Base-by-base conservation (phyloP, 2,329 filamentous ascomycete genomes). In the Gaeumannomyces tritici region DNA sequence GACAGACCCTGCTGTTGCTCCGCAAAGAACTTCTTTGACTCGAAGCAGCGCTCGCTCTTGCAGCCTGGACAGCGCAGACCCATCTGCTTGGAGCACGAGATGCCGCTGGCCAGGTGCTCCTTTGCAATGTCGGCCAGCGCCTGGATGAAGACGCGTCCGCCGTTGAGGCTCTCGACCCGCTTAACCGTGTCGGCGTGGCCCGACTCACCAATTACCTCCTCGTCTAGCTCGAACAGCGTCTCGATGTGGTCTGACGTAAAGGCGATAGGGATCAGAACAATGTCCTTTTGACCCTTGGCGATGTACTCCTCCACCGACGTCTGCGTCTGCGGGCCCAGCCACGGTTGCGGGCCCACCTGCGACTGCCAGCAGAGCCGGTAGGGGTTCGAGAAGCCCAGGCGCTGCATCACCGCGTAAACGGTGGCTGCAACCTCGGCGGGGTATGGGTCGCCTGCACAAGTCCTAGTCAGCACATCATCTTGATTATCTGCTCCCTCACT, bases 201-300 rank as follows among this genome's bases (percentile, higher is more conserved):
- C 1, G 84, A 91, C 74, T 96, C 93, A 63, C 91, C 89, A 70
- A 99, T 98, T 54, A 99, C 91, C 76, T 99, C 95, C 69, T 91
- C 82, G 73, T 99, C 95, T 61, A 99, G 79, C 75, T 99, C 95
- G 73, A 89, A 98, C 0, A 99, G 80, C 0, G 95, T 99, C 77
- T 99, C 95, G 68, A 99, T 99, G 73, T 99, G 95, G 70, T 99
- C 95, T n/a, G 91, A 96, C 0, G 95, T 99, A 73, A 99, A 99
- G 7, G 95, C 95, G 67, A 99, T 96, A 0, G 95, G 95, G 62
- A 99, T 91, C 8, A 99, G 81, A 1, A 97, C 81, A 62, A 99
- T 81, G 71, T 99, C 92, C 62, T 88, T 96, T 71, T 97, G 90
- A 0, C 93, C 95, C 75, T 95, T 92, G 71, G 89, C 86, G 67